Conservation (phyloP, 768 basidiomycete species). For the Tephrocybe sp. region DNA sequence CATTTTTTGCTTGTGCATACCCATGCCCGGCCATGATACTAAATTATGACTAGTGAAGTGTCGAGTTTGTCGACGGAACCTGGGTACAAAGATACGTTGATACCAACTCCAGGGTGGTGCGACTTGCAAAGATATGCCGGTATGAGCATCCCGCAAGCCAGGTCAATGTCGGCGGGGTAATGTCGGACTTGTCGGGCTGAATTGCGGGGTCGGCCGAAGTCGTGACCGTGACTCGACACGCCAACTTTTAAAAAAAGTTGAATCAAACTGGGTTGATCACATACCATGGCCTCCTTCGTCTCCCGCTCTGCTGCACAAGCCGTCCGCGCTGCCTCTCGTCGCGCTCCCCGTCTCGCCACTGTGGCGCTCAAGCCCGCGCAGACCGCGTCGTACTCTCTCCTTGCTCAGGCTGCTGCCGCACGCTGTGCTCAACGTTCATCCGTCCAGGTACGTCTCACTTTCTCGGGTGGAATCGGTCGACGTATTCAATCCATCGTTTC, state of each 20-base stretch:
- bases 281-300: slow-evolving; percentile 63
- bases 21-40: no score
- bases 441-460: slow-evolving; percentile 29
- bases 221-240: slow-evolving; percentile 5
- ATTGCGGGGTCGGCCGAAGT: slow-evolving; percentile 23
- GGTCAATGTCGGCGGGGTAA: no score
- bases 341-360: slow-evolving; percentile 51
- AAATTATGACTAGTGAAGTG: no score
- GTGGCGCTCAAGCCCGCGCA: slow-evolving; percentile 40
- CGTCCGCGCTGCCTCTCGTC: slow-evolving; percentile 65
- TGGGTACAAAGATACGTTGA: no score
- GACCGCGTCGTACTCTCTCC: slow-evolving; percentile 66
- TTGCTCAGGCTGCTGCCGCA: slow-evolving; percentile 47
- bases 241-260: slow-evolving; percentile 17
- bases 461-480: slow-evolving; percentile 2
- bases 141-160: no score
- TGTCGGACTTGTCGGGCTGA: no score
- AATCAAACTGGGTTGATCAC: slow-evolving; percentile 10
- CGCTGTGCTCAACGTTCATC: slow-evolving; percentile 33
- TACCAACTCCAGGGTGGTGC: no score
- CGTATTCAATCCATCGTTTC: slow-evolving; percentile 8
- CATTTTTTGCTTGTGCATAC: no score
- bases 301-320: slow-evolving; percentile 62
- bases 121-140: no score
- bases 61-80: no score